These are phyloP conservation scores for Eimeria necatrix DNA, from an alignment of 169 alveolate genomes.

Conservation along the genomic window DNA sequence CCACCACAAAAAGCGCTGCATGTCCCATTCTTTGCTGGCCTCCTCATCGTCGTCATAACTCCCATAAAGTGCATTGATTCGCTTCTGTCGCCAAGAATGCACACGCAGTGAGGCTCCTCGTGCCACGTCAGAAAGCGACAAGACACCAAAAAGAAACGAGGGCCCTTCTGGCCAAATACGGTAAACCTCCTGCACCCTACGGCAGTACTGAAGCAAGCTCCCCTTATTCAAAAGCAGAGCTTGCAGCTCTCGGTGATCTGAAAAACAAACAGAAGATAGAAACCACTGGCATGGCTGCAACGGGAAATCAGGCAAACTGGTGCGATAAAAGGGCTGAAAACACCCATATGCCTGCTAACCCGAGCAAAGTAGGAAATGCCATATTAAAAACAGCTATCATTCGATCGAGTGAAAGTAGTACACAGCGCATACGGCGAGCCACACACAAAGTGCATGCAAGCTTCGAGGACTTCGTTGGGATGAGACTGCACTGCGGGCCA, in stretches of 20 bases:
- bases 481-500: too few relatives aligned
- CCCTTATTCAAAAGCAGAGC: slow-evolving; percentile 1
- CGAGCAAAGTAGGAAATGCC: too few relatives aligned
- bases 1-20: slow-evolving; percentile 35
- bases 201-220: slow-evolving; percentile 42
- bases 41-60: slow-evolving; percentile 16
- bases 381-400: too few relatives aligned
- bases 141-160: slow-evolving; percentile 64
- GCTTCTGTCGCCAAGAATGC: slow-evolving; percentile 65
- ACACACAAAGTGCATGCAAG: not conserved
- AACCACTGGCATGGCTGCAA: too few relatives aligned
- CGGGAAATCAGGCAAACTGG: too few relatives aligned
- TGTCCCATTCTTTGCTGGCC: not conserved
- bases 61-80: not conserved
- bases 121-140: slow-evolving; percentile 31
- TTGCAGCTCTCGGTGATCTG: slow-evolving; percentile 62
- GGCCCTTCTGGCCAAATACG: slow-evolving; percentile 50
- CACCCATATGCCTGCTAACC: too few relatives aligned
- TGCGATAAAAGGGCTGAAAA: too few relatives aligned
- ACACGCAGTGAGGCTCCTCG: slow-evolving; percentile 46
- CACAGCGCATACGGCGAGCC: not conserved
- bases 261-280: not conserved
- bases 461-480: too few relatives aligned
- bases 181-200: slow-evolving; percentile 42
- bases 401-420: too few relatives aligned